Base-by-base conservation (phyloP, 1,139 yeast species). In the Zygosaccharomyces pseudobailii region DNA sequence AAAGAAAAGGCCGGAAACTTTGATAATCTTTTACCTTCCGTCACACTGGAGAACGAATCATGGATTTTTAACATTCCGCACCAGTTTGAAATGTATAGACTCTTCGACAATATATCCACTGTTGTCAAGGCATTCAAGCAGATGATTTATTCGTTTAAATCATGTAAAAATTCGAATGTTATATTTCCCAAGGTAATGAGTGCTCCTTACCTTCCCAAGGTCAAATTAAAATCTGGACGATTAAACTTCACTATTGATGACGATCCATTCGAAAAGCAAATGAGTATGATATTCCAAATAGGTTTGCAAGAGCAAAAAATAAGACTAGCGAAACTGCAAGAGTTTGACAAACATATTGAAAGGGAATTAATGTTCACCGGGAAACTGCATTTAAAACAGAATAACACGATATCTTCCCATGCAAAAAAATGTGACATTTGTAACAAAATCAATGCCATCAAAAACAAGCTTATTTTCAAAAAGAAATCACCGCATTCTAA, bases 251-350 rank as follows among this genome's bases (percentile, higher is more conserved):
- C 69, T 35, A 73, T 83, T 71, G 86, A 79, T n/a, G 96, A 89
- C 67, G 96, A 90, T 66, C 88, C 94, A 5, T 88, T 92, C 63
- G 98, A 90, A 66, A 68, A 84, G 1, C 84, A 88, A 56, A 67
- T 90, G 48, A 79, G 79, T 36, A 76, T 85, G 76, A 82, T 87
- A 23, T 87, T 79, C 65, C 92, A 86, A 59, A 74, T 87, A 30
- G 96, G 96, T 2, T 55, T 75, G 43, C 68, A 78, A 4, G 97
- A 88, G 59, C 95, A 87, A 60, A 71, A 77, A 48, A 73, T 76
- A 49, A 71, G 97, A 45, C 50, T 78, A 38, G 89, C 82, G 40
- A 79, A 84, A 56, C 64, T 72, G 36, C 67, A 68, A 5, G 68
- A 79, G 5, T 84, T 86, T 59, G 83, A 84, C 33, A 62, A 52